Percentiles rank a stretch among this genome's conserved stretches.
phyloP scores from a whole-genome alignment of 148 eudicot species.

The Arctostaphylos glauca region DNA sequence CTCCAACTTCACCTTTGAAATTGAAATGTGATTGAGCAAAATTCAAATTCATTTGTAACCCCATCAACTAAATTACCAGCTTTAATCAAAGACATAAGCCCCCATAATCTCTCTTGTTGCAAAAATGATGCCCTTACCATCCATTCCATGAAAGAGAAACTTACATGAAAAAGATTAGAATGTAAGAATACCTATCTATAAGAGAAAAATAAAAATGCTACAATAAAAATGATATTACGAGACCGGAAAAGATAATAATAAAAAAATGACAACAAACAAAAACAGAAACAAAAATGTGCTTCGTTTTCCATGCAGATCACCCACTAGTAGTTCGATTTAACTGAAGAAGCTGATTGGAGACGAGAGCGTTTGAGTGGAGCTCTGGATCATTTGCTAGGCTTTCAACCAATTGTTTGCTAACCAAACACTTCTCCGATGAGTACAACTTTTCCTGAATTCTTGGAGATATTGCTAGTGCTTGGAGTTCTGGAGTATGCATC shows the following conservation, averaged over 20 bases:
- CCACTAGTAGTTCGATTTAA: background rate
- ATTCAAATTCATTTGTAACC: no score
- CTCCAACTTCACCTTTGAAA: no score
- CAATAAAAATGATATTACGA: background rate
- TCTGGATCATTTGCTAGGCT: conserved; percentile 17
- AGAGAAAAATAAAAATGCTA: background rate
- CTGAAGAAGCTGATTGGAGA: conserved; percentile 20
- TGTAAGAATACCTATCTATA: background rate
- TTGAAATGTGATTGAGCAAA: no score
- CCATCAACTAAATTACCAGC: no score
- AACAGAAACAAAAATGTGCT: background rate
- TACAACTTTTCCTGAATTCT: conserved; percentile 71
- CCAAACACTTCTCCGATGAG: conserved; percentile 54
- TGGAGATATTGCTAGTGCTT: conserved; percentile 40
- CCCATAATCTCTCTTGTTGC: no score
- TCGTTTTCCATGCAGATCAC: background rate
- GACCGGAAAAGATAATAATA: background rate
- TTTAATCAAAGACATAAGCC: no score
- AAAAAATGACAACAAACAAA: background rate
- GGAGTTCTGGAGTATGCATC: conserved; percentile 24
- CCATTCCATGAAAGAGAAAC: background rate
- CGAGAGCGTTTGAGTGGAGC: conserved; percentile 13
- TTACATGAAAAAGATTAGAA: background rate
- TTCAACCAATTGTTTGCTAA: conserved; percentile 33
- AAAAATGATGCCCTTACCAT: background rate